These are phyloP conservation scores for Crithidia acanthocephali DNA, from an alignment of 208 protist species.

Conservation along the genomic window DNA sequence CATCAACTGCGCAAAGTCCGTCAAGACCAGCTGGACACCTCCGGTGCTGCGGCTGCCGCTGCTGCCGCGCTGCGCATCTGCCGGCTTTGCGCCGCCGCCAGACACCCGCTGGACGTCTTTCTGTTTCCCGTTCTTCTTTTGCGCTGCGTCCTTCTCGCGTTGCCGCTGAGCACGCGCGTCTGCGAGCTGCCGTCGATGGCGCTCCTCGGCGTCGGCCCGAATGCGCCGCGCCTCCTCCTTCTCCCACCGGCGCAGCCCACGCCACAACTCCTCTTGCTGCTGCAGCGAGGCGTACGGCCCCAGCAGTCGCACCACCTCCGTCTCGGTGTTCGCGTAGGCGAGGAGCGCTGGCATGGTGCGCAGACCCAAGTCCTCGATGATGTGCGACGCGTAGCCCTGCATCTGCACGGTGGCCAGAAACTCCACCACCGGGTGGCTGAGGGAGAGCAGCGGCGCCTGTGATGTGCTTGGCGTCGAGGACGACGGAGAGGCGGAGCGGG, in stretches of 20 bases:
- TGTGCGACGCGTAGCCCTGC: slow-evolving; percentile 66
- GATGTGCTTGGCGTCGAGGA: not conserved
- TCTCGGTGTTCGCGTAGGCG: slow-evolving; percentile 30
- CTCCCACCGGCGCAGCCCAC: slow-evolving; percentile 54
- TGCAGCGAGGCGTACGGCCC: slow-evolving; percentile 61
- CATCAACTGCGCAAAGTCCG: slow-evolving; percentile 5
- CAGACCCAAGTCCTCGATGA: slow-evolving; percentile 47
- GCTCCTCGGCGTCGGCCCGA: slow-evolving; percentile 12
- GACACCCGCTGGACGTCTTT: not conserved
- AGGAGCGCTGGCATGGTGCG: slow-evolving; percentile 53
- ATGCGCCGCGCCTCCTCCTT: slow-evolving; percentile 28
- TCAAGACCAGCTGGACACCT: not conserved
- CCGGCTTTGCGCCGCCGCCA: not conserved
- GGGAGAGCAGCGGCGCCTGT: slow-evolving; percentile 13
- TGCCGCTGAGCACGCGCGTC: slow-evolving; percentile 3
- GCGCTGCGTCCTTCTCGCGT: not conserved
- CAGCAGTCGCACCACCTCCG: slow-evolving; percentile 52
- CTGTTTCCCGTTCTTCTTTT: not conserved
- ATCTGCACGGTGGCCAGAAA: slow-evolving; percentile 78
- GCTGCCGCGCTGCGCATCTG: not conserved
- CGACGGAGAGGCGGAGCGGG: not conserved
- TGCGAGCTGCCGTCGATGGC: slow-evolving; percentile 8
- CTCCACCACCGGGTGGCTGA: slow-evolving; percentile 69
- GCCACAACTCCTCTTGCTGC: slow-evolving; percentile 62
- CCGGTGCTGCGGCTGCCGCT: not conserved